Conservation (phyloP, 1,139 yeast species). For the Scheffersomyces quercinus region DNA sequence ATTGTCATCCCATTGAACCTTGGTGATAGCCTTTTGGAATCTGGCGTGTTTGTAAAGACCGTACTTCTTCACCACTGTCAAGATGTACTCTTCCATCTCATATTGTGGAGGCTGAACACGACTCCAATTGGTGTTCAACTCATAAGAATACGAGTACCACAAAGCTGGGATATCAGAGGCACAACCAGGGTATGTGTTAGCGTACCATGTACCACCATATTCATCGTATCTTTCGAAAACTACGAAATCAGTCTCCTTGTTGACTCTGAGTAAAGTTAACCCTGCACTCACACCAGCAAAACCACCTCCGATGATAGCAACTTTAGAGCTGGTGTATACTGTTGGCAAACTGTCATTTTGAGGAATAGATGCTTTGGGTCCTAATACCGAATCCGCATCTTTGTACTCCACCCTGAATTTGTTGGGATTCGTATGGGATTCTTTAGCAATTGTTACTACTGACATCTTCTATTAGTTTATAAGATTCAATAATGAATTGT, state of each 20-base stretch:
- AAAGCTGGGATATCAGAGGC: constrained; percentile 54
- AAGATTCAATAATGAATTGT: too few relatives aligned
- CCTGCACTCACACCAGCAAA: constrained; percentile 46
- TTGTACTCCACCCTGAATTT: constrained; percentile 30
- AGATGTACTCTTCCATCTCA: constrained; percentile 50
- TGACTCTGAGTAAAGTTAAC: constrained; percentile 28
- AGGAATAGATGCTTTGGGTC: constrained; percentile 18
- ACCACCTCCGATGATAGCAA: constrained; percentile 51
- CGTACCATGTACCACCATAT: constrained; percentile 59
- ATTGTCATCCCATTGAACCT: constrained; percentile 31
- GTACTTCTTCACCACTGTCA: constrained; percentile 38
- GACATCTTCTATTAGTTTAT: constrained; percentile 16
- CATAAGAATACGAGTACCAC: constrained; percentile 46
- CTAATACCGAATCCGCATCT: constrained; percentile 30
- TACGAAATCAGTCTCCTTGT: constrained; percentile 34
- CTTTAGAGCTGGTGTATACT: constrained; percentile 24
- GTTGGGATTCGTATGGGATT: constrained; percentile 35
- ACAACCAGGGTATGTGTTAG: constrained; percentile 56
- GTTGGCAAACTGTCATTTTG: constrained; percentile 22
- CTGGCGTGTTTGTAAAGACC: constrained; percentile 29
- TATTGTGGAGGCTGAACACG: constrained; percentile 48
- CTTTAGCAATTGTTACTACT: constrained; percentile 25
- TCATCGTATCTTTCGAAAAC: constrained; percentile 46
- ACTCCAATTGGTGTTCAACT: constrained; percentile 45
- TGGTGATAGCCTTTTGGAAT: constrained; percentile 30